These are phyloP conservation scores for Spongospora subterranea DNA, from an alignment of 208 protist genomes.

Conservation along the genomic window DNA sequence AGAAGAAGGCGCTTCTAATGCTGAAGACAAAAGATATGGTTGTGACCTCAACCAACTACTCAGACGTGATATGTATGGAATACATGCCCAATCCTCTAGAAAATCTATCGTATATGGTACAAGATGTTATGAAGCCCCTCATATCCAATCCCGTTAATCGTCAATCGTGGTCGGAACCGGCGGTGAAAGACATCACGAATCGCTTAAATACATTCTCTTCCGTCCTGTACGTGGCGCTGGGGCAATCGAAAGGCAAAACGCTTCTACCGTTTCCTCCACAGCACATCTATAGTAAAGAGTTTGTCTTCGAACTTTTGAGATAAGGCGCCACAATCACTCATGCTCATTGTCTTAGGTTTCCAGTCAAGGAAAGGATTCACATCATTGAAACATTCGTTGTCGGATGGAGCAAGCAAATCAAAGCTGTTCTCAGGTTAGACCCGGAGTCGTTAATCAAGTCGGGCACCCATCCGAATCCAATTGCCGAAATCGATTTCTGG, in stretches of 20 bases:
- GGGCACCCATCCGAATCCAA: conserved; percentile 70
- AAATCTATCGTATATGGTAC: conserved; percentile 29
- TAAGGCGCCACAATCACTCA: neutral
- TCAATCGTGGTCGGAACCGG: conserved; percentile 85
- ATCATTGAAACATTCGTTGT: conserved; percentile 70
- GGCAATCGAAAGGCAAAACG: conserved; percentile 70
- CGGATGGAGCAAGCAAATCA: conserved; percentile 70
- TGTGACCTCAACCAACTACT: neutral
- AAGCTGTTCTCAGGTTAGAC: conserved; percentile 67
- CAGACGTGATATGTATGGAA: conserved; percentile 52
- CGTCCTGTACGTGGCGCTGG: conserved; percentile 67
- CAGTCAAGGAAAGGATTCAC: conserved; percentile 68
- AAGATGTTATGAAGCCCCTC: conserved; percentile 68
- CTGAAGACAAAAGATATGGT: conserved; percentile 17
- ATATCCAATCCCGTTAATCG: conserved; percentile 68
- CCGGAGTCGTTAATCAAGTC: conserved; percentile 61
- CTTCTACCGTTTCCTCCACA: conserved; percentile 70
- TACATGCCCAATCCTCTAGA: neutral
- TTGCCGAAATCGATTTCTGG: conserved; percentile 93
- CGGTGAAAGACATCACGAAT: conserved; percentile 87
- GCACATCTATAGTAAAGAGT: conserved; percentile 59
- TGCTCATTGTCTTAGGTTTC: neutral
- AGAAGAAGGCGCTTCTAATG: conserved; percentile 48
- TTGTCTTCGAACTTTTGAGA: neutral
- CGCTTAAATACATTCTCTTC: conserved; percentile 70